These are phyloP conservation scores for Edaphochlamys debaryana DNA, from an alignment of 139 green algal genomes.

Conservation along the genomic window DNA sequence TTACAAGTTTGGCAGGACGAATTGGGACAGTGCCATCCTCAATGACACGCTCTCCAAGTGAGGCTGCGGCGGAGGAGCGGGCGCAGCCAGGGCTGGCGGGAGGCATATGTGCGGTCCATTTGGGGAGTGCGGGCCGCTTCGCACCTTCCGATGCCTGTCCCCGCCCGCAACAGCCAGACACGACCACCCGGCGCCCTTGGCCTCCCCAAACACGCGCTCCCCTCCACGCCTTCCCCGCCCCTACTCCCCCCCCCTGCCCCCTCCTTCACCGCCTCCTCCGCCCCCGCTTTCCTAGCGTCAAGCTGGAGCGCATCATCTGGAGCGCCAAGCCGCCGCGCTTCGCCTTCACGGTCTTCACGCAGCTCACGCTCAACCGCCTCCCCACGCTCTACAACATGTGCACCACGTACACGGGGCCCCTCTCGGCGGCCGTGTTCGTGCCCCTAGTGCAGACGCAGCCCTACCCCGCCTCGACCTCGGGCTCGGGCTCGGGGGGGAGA, in stretches of 20 bases:
- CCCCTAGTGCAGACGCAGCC: conserved; percentile 43
- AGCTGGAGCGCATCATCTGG: conserved; percentile 44
- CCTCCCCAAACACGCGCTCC: neutral
- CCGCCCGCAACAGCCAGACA: no score
- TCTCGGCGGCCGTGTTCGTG: conserved; percentile 49
- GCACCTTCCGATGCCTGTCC: no score
- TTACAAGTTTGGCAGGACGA: conserved; percentile 4
- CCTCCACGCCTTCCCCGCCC: neutral
- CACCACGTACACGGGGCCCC: conserved; percentile 44
- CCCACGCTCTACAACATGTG: conserved; percentile 54
- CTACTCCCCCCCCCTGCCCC: neutral
- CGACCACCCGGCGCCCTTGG: no score
- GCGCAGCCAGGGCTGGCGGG: no score
- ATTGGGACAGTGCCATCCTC: conserved; percentile 24
- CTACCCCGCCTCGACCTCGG: no score
- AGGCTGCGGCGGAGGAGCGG: no score
- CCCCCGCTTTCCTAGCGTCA: no score
- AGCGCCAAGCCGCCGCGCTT: conserved; percentile 2
- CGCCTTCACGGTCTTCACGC: conserved; percentile 53
- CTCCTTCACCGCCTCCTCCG: no score
- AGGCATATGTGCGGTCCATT: no score
- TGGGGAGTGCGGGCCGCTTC: no score
- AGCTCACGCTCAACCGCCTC: conserved; percentile 52
- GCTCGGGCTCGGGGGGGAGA: neutral
- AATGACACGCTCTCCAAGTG: conserved; percentile 31